phyloP scores from a whole-genome alignment of 106 monocot species.

The Dendrobium catenatum region DNA sequence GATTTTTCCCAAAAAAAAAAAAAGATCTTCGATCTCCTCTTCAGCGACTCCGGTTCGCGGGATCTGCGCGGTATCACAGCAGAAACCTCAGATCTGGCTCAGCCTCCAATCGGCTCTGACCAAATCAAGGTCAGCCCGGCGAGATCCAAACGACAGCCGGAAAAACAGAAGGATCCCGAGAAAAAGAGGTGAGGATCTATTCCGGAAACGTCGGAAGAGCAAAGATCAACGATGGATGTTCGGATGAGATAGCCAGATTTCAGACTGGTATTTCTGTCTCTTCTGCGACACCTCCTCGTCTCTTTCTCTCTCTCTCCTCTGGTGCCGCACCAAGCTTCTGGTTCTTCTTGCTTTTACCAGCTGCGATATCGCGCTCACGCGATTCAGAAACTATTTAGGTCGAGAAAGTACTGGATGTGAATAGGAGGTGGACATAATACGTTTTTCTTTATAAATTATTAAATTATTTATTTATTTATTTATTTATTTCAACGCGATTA shows the following conservation, averaged over 20 bases:
- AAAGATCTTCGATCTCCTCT: neutral
- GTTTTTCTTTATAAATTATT: too few relatives aligned
- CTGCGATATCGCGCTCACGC: neutral
- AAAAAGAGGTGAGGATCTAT: neutral
- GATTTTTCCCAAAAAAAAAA: neutral
- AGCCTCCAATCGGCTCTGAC: neutral
- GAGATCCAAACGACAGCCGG: neutral
- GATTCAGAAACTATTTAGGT: too few relatives aligned
- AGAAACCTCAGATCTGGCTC: neutral
- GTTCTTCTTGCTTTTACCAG: neutral
- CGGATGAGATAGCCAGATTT: neutral
- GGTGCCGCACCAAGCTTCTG: too few relatives aligned
- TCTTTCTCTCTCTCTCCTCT: too few relatives aligned
- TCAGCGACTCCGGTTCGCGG: neutral
- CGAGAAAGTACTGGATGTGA: too few relatives aligned
- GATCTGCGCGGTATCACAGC: neutral
- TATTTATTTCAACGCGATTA: too few relatives aligned
- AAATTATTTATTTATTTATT: too few relatives aligned
- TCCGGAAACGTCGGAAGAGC: neutral
- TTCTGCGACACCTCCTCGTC: too few relatives aligned
- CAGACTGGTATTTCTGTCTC: neutral
- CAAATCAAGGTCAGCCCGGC: neutral
- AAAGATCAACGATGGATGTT: neutral
- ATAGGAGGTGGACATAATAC: too few relatives aligned
- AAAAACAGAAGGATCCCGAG: neutral